Evolutionary conservation across 2,329 filamentous ascomycete species (phyloP), one percentile per base, ranked within the genome.

Genomic region (Aspergillus awamori): DNA sequence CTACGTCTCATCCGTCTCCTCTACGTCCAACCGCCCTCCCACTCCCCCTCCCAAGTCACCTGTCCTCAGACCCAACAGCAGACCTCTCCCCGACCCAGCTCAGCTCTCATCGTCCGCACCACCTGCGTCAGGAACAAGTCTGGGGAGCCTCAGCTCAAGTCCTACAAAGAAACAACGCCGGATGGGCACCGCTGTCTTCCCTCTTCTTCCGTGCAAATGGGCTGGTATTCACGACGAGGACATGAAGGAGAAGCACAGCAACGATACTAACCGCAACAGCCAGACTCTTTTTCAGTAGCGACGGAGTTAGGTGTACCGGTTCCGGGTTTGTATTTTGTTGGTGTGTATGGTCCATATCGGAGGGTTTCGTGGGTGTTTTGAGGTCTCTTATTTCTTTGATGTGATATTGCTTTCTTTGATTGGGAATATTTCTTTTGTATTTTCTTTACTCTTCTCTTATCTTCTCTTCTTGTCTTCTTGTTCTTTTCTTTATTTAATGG

Each of bases 241-340:
- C 20, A 15, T 13, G 24, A 22, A 30, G 36, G 41, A 20, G 8
- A 53, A 15, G 3, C 17, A 36, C 1, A 20, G 10, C 10, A 47
- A 39, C 26, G 38, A 2, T 47, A 36, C 24, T 22, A 60, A 28
- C 8, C 49, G 8, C n/a, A 49, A 33, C n/a, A 52, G 48, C 24
- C 51, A 52, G 58, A 38, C 54, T 64, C 60, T 68, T 68, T 68
- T 68, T 68, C 64, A 43, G 53, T 67, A 67, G 48, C 38, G 45
- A 62, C 53, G 65, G 65, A 59, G 65, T 68, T 62, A 59, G 65
- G 65, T 59, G 64, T 62, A 59, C 59, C 28, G 58, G 64, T 58
- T 56, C 59, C 8, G 47, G 58, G 47, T 56, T 47, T 58, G 22
- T 61, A 48, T 54, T 62, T 60, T 48, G 60, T 57, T 63, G 60